Conservation (phyloP, 1,284 basidiomycete genomes). For the Xerocomus amazonicus region DNA sequence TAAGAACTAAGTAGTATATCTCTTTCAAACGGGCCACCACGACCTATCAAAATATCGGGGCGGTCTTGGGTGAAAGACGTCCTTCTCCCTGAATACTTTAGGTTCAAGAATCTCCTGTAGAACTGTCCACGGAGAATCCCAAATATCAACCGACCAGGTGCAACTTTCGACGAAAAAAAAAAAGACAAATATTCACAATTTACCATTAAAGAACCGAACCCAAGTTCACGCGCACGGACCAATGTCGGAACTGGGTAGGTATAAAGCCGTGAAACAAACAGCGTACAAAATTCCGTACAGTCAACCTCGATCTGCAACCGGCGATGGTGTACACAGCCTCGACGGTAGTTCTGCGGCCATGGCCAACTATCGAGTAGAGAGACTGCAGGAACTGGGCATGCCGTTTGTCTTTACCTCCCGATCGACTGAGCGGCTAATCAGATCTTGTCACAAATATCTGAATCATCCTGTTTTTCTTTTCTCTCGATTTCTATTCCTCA, state of each 20-base stretch:
- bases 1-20: conserved; percentile 11
- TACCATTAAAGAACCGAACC: conserved; percentile 29
- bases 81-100: conserved; percentile 45
- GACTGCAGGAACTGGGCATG: conserved; percentile 66
- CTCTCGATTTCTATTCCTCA: neutral
- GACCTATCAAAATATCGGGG: conserved; percentile 29
- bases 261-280: conserved; percentile 20
- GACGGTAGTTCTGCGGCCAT: conserved; percentile 21
- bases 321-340: conserved; percentile 22
- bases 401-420: conserved; percentile 45
- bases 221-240: conserved; percentile 54
- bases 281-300: conserved; percentile 42
- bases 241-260: conserved; percentile 16
- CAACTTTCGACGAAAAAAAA: conserved; percentile 54
- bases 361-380: conserved; percentile 36
- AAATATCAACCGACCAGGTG: conserved; percentile 71
- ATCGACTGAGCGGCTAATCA: conserved; percentile 66
- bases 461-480: neutral
- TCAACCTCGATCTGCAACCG: conserved; percentile 52
- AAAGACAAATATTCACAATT: neutral
- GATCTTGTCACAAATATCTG: conserved; percentile 49
- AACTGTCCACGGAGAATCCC: conserved; percentile 42
- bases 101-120: conserved; percentile 50
- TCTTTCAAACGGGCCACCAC: conserved; percentile 36
- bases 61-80: conserved; percentile 49